A percentile compares a stretch with the other conserved stretches of the same genome.
Conservation (phyloP, 2,329 filamentous ascomycete genomes). For the Cryphonectria nitschkei region DNA sequence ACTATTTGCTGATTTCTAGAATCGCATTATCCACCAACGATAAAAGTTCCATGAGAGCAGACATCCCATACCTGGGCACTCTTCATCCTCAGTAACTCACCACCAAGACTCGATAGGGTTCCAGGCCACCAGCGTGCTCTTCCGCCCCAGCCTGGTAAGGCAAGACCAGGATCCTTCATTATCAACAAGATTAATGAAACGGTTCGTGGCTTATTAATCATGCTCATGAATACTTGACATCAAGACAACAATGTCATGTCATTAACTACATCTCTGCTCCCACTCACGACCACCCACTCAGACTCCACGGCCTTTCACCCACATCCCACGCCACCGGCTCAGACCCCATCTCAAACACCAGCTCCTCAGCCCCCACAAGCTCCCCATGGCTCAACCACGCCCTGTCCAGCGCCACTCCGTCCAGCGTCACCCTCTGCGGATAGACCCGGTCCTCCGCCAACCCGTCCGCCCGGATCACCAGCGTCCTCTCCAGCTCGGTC, state of each 20-base stretch:
- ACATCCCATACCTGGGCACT: too few species aligned
- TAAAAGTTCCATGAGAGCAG: too few species aligned
- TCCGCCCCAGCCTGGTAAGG: not conserved
- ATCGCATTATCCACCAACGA: too few species aligned
- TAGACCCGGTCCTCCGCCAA: slow-evolving; percentile 13
- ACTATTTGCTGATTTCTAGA: too few species aligned
- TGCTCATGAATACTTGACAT: too few species aligned
- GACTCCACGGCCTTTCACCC: slow-evolving; percentile 21
- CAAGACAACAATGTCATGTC: too few species aligned
- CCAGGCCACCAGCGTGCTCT: not conserved
- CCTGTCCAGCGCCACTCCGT: slow-evolving; percentile 13
- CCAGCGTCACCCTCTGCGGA: slow-evolving; percentile 17
- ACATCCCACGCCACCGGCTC: slow-evolving; percentile 23
- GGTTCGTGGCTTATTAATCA: too few species aligned
- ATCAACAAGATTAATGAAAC: too few species aligned
- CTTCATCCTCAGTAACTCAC: too few species aligned
- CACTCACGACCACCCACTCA: slow-evolving; percentile 21
- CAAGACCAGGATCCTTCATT: too few species aligned
- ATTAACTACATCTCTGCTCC: not conserved
- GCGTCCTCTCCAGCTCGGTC: slow-evolving; percentile 9
- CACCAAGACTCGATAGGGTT: too few species aligned
- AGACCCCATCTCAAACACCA: slow-evolving; percentile 17
- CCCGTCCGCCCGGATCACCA: slow-evolving; percentile 15
- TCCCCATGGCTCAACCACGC: slow-evolving; percentile 22
- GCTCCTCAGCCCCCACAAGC: slow-evolving; percentile 8